Conservation (phyloP, 202 grass and related monocot genomes). For the Zizania palustris region DNA sequence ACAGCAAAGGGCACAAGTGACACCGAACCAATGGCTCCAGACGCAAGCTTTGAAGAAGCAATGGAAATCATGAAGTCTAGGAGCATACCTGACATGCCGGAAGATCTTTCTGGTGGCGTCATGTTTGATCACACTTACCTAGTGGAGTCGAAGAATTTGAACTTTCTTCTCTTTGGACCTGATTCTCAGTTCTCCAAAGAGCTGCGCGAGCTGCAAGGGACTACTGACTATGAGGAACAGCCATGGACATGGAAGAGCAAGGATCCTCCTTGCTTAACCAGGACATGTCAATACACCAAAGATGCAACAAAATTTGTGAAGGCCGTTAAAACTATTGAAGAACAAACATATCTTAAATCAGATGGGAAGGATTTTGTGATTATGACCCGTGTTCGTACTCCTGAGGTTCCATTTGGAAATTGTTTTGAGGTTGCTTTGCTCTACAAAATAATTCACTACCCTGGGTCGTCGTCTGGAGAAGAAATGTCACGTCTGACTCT, state of each 20-base stretch:
- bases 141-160: constrained; percentile 67
- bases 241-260: constrained; percentile 70
- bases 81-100: constrained; percentile 49
- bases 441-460: constrained; percentile 72
- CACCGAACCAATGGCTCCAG: constrained; percentile 31
- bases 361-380: constrained; percentile 67
- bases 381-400: constrained; percentile 61
- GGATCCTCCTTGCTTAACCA: constrained; percentile 55
- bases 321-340: constrained; percentile 73
- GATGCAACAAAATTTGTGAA: constrained; percentile 66
- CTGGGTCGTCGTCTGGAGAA: constrained; percentile 47
- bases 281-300: constrained; percentile 71
- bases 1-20: constrained; percentile 25
- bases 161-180: constrained; percentile 64
- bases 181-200: constrained; percentile 69
- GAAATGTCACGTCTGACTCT: constrained; percentile 55
- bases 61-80: constrained; percentile 69
- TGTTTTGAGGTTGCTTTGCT: constrained; percentile 80
- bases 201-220: constrained; percentile 56
- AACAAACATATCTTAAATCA: constrained; percentile 75
- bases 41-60: constrained; percentile 66
- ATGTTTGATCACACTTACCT: constrained; percentile 68
- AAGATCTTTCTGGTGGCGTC: constrained; percentile 56
- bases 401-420: constrained; percentile 82
- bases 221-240: constrained; percentile 57